phyloP scores from a whole-genome alignment of 2,329 filamentous ascomycete genomes.

The Ramularia endophylla region DNA sequence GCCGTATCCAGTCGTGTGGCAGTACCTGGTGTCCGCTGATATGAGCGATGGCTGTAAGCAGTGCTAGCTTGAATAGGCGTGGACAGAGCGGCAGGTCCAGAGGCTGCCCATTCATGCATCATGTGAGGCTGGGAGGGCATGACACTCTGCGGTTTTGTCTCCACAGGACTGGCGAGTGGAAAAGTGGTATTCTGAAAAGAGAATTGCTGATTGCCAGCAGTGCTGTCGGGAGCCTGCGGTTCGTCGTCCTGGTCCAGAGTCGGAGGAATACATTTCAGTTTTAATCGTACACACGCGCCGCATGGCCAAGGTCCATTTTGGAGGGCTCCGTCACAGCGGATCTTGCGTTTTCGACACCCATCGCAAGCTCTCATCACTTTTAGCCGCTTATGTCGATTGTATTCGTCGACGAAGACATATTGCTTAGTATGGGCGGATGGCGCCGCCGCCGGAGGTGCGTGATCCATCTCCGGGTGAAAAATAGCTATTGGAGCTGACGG shows the following conservation, averaged over 20 bases:
- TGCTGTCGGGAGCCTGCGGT: constrained; percentile 17
- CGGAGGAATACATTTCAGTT: constrained; percentile 87
- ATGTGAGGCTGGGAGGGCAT: constrained; percentile 10
- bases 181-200: constrained; percentile 26
- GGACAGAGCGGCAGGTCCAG: constrained; percentile 4
- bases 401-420: constrained; percentile 98
- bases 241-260: constrained; percentile 70
- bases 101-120: constrained; percentile 15
- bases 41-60: constrained; percentile 12
- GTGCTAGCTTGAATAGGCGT: constrained; percentile 10
- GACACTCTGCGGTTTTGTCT: constrained; percentile 10
- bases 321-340: constrained; percentile 95
- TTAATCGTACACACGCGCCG: constrained; percentile 84
- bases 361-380: constrained; percentile 99
- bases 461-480: too few species aligned
- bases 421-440: constrained; percentile 80
- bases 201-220: constrained; percentile 23
- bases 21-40: constrained; percentile 8
- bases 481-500: too few species aligned
- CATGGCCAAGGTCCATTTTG: constrained; percentile 92
- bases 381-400: constrained; percentile 93
- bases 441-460: constrained; percentile 39
- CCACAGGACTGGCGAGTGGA: constrained; percentile 9
- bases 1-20: constrained; percentile 9
- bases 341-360: constrained; percentile 89